Conservation (phyloP, 371 early-diverging fungal genomes). For the Mortierella sp. region DNA sequence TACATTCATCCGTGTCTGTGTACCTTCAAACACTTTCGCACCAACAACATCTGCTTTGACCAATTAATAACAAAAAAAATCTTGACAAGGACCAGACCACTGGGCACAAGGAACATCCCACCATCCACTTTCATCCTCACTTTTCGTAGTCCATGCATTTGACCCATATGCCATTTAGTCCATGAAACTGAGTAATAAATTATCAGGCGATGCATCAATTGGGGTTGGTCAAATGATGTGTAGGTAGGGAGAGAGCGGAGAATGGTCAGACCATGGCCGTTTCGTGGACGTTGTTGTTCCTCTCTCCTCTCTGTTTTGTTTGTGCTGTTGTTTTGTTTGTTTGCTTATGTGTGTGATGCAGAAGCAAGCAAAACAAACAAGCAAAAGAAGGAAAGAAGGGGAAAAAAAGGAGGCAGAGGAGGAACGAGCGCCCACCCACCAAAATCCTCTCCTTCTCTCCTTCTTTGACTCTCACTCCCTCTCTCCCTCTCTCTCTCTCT, state of each 20-base stretch:
- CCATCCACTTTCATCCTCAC: not conserved
- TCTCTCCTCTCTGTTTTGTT: not conserved
- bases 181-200: not conserved
- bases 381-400: not conserved
- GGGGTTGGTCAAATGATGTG: not conserved
- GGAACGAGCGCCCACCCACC: slow-evolving; percentile 6
- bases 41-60: not conserved
- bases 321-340: not conserved
- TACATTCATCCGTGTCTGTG: not conserved
- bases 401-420: not conserved
- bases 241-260: not conserved
- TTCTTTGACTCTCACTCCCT: no score
- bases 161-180: not conserved
- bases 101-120: not conserved
- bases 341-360: not conserved
- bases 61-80: not conserved
- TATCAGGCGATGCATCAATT: not conserved
- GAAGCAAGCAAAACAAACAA: slow-evolving; percentile 4
- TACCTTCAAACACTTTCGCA: not conserved
- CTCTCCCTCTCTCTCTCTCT: no score
- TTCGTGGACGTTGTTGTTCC: slow-evolving; percentile 3
- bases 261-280: slow-evolving; percentile 13
- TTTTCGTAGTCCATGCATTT: not conserved
- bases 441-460: not conserved
- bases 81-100: not conserved